These are phyloP conservation scores for Beta macrorhiza DNA, from an alignment of 179 eudicot genomes.

Conservation along the genomic window DNA sequence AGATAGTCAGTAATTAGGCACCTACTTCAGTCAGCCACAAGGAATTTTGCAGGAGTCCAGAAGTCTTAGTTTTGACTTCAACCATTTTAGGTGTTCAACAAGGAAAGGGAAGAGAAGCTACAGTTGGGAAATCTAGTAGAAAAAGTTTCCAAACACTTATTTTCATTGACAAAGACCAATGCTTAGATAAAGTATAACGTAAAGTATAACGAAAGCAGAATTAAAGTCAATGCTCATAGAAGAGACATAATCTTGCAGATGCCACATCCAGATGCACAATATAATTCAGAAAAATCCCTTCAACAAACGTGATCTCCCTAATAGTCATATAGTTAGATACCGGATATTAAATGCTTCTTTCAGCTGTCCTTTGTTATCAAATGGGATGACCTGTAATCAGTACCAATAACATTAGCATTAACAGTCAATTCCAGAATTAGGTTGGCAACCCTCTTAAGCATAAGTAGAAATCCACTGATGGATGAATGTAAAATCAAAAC, in stretches of 20 bases:
- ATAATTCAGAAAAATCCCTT: background rate
- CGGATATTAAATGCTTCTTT: slow-evolving; percentile 98
- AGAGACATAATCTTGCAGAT: background rate
- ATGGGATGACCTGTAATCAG: slow-evolving; percentile 76
- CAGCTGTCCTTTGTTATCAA: slow-evolving; percentile 91
- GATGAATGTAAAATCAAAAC: slow-evolving; percentile 7
- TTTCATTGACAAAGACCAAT: background rate
- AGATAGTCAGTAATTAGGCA: background rate
- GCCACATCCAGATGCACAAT: background rate
- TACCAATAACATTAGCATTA: slow-evolving; percentile 11
- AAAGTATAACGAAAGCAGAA: background rate
- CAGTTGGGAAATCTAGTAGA: background rate
- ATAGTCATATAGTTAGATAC: slow-evolving; percentile 33
- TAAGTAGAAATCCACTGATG: background rate
- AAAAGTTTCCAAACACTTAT: background rate
- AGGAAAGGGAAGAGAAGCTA: background rate
- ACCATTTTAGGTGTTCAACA: background rate
- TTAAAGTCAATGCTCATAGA: background rate
- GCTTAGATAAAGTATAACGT: background rate
- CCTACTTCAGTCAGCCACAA: background rate
- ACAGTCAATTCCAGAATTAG: slow-evolving; percentile 5
- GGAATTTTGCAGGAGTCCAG: background rate
- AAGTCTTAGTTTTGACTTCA: background rate
- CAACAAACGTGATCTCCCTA: background rate
- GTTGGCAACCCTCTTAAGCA: background rate